A percentile compares a stretch with the other conserved stretches of the same genome.
These are phyloP conservation scores for Tetrahymena borealis DNA, from an alignment of 73 alveolate genomes.

Conservation along the genomic window DNA sequence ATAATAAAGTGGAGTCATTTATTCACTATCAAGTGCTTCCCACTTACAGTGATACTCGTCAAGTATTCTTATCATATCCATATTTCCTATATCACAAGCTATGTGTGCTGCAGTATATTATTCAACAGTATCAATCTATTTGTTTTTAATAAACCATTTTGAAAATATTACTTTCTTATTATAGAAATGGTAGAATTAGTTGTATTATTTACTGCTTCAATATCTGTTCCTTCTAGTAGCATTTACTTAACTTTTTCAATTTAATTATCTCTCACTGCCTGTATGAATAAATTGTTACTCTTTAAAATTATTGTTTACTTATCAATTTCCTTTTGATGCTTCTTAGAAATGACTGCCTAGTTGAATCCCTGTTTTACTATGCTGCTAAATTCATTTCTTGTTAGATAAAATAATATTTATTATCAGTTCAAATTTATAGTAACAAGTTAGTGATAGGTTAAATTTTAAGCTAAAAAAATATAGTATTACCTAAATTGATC, in stretches of 20 bases:
- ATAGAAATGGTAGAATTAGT: neutral
- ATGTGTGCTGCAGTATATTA: neutral
- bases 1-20: slow-evolving; percentile 37
- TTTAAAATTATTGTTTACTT: neutral
- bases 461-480: too few species aligned
- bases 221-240: neutral
- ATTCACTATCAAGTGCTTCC: slow-evolving; percentile 35
- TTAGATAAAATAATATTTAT: too few species aligned
- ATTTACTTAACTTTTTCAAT: neutral
- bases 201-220: neutral
- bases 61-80: neutral
- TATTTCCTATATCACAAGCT: neutral
- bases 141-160: neutral
- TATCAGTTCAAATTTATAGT: too few species aligned
- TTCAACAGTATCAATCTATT: neutral
- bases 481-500: neutral
- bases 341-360: neutral
- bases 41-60: neutral
- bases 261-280: neutral
- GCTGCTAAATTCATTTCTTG: neutral
- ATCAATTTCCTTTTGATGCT: neutral
- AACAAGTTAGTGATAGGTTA: too few species aligned
- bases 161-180: neutral
- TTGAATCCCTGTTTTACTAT: neutral
- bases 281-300: neutral